phyloP scores from a whole-genome alignment of 306 rosid genomes.

The Ziziphus jujuba region DNA sequence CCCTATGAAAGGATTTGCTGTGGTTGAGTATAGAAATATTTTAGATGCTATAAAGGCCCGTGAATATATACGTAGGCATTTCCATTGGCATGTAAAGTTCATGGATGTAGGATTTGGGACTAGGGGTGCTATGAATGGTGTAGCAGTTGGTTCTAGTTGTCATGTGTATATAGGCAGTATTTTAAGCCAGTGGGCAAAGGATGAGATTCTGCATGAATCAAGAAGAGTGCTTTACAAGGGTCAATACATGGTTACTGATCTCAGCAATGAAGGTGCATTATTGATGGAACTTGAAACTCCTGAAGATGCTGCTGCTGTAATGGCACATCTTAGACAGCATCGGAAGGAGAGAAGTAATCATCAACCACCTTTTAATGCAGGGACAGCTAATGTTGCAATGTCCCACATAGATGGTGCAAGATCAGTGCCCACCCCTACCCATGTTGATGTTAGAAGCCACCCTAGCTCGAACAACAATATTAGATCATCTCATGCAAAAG shows the following conservation, averaged over 20 bases:
- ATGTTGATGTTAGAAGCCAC: conserved; percentile 48
- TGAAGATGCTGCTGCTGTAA: conserved; percentile 82
- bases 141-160: conserved; percentile 82
- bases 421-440: conserved; percentile 47
- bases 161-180: conserved; percentile 75
- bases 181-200: conserved; percentile 84
- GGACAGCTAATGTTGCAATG: conserved; percentile 40
- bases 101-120: conserved; percentile 91
- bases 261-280: conserved; percentile 74
- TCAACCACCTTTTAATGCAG: conserved; percentile 51
- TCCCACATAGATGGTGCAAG: conserved; percentile 58
- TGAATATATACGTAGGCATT: conserved; percentile 61
- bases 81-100: conserved; percentile 78
- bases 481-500: conserved; percentile 61
- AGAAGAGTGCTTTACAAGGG: conserved; percentile 66
- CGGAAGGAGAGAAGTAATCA: conserved; percentile 66
- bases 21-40: conserved; percentile 81
- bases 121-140: conserved; percentile 73
- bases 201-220: conserved; percentile 84
- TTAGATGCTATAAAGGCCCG: conserved; percentile 79
- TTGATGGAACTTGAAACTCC: conserved; percentile 89
- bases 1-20: conserved; percentile 71
- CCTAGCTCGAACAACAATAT: conserved; percentile 38
- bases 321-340: conserved; percentile 78
- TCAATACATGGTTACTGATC: conserved; percentile 68